Evolutionary conservation across 164 flowering plant genomes (phyloP), one percentile per base, ranked within the genome.

Genomic region (Platanus orientalis): DNA sequence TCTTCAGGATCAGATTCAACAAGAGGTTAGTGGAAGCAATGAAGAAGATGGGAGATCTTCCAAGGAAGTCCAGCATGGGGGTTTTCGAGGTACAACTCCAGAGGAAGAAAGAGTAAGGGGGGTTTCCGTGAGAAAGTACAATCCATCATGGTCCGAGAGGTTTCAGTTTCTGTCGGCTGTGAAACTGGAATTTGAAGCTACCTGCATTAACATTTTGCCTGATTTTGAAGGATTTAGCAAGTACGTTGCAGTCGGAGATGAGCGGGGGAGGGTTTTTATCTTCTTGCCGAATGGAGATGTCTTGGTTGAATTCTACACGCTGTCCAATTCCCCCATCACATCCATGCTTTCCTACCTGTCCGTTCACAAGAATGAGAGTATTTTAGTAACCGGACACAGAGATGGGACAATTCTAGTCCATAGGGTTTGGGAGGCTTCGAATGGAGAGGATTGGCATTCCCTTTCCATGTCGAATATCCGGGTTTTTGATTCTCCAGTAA

Each of bases 181-280:
- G 79, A 90, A 86, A 60, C 76, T 92, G 61, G 89, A 85, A 51
- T 80, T 84, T 1, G 84, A 76, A 39, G 84, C 90, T 0, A 95
- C 92, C 2, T 81, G 87, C 58, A 65, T 83, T 16, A 80, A 81
- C 60, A 79, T 90, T 1, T 78, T 95, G 82, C 96, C 99, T 0
- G 97, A 95, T 80, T 77, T 56, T 17, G 97, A 95, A 69, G 97
- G 96, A 20, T 61, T 76, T 24, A 87, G 85, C 53, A 95, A 95
- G 80, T 95, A 90, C 69, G 77, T 90, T 30, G 94, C 88, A 3
- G 91, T 95, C 13, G 97, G 97, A 17, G 97, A 92, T 75, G 85
- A 83, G 58, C 69, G 57, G 26, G 99, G 99, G 49, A 82, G 77
- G 69, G 82, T 95, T 29, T 88, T 81, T 65, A 76, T 92, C 59